A percentile compares a stretch with the other conserved stretches of the same genome.
phyloP scores from a whole-genome alignment of 306 rosid species.

The Inga laurina region DNA sequence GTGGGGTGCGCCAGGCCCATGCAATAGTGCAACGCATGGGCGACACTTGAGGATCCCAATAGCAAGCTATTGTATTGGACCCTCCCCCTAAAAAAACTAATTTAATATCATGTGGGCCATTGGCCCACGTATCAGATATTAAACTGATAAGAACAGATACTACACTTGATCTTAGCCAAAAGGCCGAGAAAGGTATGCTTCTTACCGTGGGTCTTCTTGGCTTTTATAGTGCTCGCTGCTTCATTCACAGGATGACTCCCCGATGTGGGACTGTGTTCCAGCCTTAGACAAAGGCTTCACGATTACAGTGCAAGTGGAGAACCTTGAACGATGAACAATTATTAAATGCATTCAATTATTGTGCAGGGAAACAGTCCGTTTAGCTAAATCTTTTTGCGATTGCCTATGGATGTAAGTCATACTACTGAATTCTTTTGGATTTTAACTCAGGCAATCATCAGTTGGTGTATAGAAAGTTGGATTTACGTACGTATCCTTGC shows the following conservation, averaged over 20 bases:
- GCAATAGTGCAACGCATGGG: neutral
- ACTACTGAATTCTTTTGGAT: neutral
- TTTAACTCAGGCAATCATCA: neutral
- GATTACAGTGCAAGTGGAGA: neutral
- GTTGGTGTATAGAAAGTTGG: neutral
- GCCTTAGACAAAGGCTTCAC: neutral
- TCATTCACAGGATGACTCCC: too few species aligned
- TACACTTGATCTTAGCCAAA: constrained; percentile 1
- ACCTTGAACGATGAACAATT: neutral
- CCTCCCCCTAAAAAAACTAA: neutral
- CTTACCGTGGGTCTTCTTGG: neutral
- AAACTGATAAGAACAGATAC: neutral
- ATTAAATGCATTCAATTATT: neutral
- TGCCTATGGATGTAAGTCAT: neutral
- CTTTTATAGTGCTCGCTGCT: neutral
- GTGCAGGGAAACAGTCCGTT: neutral
- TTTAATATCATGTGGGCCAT: neutral
- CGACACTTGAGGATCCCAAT: neutral
- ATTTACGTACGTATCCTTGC: neutral
- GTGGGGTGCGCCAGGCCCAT: neutral
- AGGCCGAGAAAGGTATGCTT: neutral
- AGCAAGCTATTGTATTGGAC: neutral
- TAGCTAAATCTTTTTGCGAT: neutral
- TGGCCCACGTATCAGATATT: neutral
- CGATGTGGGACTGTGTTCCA: neutral